Evolutionary conservation across 768 basidiomycete genomes (phyloP), one percentile per base, ranked within the genome.

Genomic region (Naganishia friedmannii): DNA sequence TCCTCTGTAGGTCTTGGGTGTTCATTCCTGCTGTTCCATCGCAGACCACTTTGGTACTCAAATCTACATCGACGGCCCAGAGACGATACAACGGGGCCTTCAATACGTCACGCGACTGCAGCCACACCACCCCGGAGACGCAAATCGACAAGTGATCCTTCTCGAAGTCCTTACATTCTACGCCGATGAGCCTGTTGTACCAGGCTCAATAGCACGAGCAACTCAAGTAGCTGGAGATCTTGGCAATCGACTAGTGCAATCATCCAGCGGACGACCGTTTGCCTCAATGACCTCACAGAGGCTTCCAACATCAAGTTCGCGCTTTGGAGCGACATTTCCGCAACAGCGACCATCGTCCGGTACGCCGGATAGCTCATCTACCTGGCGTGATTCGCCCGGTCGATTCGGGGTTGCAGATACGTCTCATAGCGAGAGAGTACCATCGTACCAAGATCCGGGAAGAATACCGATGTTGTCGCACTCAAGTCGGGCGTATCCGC

Each of bases 21-120:
- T 21, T 51, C 1, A 51, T 51, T n/a, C n/a, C 23, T 7, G 4
- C 23, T 23, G 19, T 23, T 4, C 48, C 48, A 51, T n/a, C 3
- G 31, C 23, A 69, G 68, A 48, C n/a, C 68, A 69, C 46, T 48
- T 58, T 51, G 68, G 68, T 10, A 69, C 68, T 15, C 28, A 45
- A 12, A 69, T 69, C 46, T 58, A 6, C 56, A 51, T 69, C 23
- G 68, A 69, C 48, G 45, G 57, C 8, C 56, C 45, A 17, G 68
- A 42, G 17, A 63, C 60, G 39, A 63, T 63, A 23, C 39, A 15
- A 21, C 19, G 60, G 15, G 60, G 60, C 1, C 28, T 63, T 3
- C 39, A 26, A 42, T 63, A 63, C 26, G 60, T 63, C 21, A 63
- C 60, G 23, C 60, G 60, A 46, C n/a, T 63, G 37, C n/a, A 63